Evolutionary conservation across 495 filamentous ascomycete genomes (phyloP).

Genomic region (Podospora pseudocomata): DNA sequence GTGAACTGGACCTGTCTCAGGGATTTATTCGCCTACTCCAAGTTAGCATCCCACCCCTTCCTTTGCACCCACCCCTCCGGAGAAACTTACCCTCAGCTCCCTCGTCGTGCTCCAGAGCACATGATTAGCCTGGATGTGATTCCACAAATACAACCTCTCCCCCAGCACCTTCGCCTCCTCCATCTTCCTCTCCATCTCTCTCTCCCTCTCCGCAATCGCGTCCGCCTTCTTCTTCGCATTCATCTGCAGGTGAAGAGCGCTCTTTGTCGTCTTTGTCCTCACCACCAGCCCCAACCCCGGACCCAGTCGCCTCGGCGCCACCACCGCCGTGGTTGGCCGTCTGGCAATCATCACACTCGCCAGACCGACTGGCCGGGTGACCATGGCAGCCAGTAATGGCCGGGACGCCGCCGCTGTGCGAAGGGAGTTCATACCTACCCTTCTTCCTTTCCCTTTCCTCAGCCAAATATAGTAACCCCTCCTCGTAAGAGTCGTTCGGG

Average conservation of each 20-base stretch:
- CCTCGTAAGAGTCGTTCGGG: neutral
- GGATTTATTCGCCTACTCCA: constrained; percentile 57
- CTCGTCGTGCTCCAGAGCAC: neutral
- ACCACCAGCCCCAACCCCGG: too few relatives aligned
- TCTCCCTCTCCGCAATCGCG: too few relatives aligned
- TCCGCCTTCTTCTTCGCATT: neutral
- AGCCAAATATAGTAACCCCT: too few relatives aligned
- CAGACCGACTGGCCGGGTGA: too few relatives aligned
- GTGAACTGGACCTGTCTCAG: constrained; percentile 78
- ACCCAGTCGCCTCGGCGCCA: neutral
- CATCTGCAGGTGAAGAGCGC: too few relatives aligned
- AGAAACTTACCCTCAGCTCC: neutral
- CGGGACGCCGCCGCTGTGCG: neutral
- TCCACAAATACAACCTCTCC: neutral
- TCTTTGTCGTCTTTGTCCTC: too few relatives aligned
- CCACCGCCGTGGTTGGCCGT: too few relatives aligned
- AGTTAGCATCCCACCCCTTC: neutral
- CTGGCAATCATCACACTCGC: too few relatives aligned
- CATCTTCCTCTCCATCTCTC: too few relatives aligned
- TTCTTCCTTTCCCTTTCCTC: neutral
- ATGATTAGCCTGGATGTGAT: neutral
- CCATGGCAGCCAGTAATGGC: too few relatives aligned
- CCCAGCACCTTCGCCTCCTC: neutral
- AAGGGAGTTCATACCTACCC: neutral
- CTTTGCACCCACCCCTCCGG: neutral